Conservation (phyloP, 1,284 basidiomycete genomes). For the Pholiota adiposa region DNA sequence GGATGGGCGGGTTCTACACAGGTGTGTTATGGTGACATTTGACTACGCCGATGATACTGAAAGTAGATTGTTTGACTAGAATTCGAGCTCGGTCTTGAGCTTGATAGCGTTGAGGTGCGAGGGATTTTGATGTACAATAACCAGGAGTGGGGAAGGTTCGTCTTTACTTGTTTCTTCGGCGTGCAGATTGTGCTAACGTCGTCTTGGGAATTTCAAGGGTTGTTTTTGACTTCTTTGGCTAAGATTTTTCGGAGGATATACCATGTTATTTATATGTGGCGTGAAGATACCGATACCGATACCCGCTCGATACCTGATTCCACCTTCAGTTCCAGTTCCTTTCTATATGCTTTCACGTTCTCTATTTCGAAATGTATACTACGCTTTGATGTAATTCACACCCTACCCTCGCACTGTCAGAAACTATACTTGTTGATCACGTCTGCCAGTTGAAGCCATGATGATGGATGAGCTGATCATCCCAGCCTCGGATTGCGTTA, state of each 20-base stretch:
- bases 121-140: slow-evolving; percentile 74
- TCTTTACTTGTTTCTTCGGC: slow-evolving; percentile 9
- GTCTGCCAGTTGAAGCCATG: not conserved
- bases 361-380: not conserved
- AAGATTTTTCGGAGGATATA: slow-evolving; percentile 4
- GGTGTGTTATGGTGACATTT: slow-evolving; percentile 42
- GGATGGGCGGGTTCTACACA: slow-evolving; percentile 74
- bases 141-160: slow-evolving; percentile 73
- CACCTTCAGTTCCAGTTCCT: not conserved
- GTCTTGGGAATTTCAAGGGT: slow-evolving; percentile 41
- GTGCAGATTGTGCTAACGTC: slow-evolving; percentile 12
- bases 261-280: not conserved
- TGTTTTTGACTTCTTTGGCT: slow-evolving; percentile 59
- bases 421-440: not conserved
- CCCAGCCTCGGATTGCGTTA: not conserved
- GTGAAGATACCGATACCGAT: not conserved
- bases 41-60: not conserved
- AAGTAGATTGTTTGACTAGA: slow-evolving; percentile 45
- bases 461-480: not conserved
- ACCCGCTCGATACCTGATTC: not conserved
- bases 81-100: slow-evolving; percentile 79
- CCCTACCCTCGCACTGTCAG: not conserved
- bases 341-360: not conserved
- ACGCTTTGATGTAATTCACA: not conserved
- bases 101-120: slow-evolving; percentile 82